phyloP scores from a whole-genome alignment of 306 rosid species.

The Medicago lupulina region DNA sequence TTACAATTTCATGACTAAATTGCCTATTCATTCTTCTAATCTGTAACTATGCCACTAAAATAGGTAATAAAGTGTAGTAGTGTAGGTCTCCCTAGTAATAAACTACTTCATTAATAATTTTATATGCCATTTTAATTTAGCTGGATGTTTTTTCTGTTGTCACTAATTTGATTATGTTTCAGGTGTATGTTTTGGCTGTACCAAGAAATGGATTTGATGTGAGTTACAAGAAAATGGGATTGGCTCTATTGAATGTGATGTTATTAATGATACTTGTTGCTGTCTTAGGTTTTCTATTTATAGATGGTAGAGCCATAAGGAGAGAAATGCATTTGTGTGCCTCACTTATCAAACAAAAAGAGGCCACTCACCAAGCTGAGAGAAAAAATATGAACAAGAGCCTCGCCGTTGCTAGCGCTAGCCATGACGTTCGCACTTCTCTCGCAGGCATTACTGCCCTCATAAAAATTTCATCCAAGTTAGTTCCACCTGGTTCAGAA shows the following conservation, averaged over 20 bases:
- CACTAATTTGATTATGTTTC: slow-evolving; percentile 41
- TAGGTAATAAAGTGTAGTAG: too few relatives aligned
- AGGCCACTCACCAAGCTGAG: slow-evolving; percentile 75
- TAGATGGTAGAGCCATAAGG: slow-evolving; percentile 40
- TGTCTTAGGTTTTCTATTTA: slow-evolving; percentile 36
- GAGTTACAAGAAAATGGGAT: slow-evolving; percentile 39
- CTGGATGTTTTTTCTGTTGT: background rate
- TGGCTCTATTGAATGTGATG: slow-evolving; percentile 45
- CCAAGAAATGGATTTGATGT: slow-evolving; percentile 46
- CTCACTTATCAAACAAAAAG: slow-evolving; percentile 66
- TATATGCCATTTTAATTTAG: background rate
- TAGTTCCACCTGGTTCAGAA: slow-evolving; percentile 49
- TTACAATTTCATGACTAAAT: too few relatives aligned
- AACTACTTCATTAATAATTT: background rate
- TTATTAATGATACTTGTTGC: slow-evolving; percentile 34
- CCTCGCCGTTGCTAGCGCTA: slow-evolving; percentile 65
- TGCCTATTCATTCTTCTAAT: too few relatives aligned
- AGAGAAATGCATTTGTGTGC: slow-evolving; percentile 62
- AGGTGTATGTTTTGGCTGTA: slow-evolving; percentile 57
- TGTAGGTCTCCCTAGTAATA: background rate
- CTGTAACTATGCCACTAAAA: background rate
- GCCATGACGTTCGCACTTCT: slow-evolving; percentile 73
- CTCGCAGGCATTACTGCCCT: slow-evolving; percentile 66
- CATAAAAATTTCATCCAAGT: slow-evolving; percentile 52
- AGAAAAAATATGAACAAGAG: slow-evolving; percentile 70